These are phyloP conservation scores for Ephemerocybe angulata DNA, from an alignment of 768 basidiomycete species.

Conservation along the genomic window DNA sequence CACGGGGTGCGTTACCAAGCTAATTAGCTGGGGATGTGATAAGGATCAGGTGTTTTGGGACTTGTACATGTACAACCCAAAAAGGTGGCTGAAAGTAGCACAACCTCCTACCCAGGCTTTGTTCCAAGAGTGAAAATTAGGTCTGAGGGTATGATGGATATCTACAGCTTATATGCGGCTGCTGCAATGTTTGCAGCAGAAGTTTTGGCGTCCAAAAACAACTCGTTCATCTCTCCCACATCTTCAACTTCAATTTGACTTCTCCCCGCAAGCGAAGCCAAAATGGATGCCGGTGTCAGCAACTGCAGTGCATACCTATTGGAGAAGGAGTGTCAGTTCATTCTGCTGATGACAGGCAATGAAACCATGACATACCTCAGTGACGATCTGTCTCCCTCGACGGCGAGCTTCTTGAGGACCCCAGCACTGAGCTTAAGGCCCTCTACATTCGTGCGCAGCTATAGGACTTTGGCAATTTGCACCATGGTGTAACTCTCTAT, in stretches of 20 bases:
- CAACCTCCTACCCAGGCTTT: no score
- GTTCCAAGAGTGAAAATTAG: no score
- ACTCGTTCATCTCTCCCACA: constrained; percentile 87
- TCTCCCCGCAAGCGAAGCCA: constrained; percentile 74
- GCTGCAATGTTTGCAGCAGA: constrained; percentile 53
- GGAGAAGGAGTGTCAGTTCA: no score
- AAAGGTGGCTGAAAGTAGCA: no score
- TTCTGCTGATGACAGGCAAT: no score
- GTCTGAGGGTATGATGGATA: background rate
- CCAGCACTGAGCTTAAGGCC: constrained; percentile 71
- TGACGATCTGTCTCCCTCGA: constrained; percentile 78
- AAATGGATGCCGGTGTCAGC: constrained; percentile 85
- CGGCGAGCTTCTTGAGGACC: constrained; percentile 77
- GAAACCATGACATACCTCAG: no score
- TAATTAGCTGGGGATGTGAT: no score
- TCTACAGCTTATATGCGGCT: constrained; percentile 21
- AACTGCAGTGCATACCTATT: constrained; percentile 86
- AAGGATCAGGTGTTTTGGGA: no score
- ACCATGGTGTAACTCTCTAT: constrained; percentile 80
- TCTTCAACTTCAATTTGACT: constrained; percentile 83
- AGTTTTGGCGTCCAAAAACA: constrained; percentile 94
- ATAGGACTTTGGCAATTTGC: constrained; percentile 83
- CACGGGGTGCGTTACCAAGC: no score
- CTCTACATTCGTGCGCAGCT: constrained; percentile 82
- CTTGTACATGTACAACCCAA: no score